These are phyloP conservation scores for Dactylis glomerata DNA, from an alignment of 176 grass and related monocot genomes.

Conservation along the genomic window DNA sequence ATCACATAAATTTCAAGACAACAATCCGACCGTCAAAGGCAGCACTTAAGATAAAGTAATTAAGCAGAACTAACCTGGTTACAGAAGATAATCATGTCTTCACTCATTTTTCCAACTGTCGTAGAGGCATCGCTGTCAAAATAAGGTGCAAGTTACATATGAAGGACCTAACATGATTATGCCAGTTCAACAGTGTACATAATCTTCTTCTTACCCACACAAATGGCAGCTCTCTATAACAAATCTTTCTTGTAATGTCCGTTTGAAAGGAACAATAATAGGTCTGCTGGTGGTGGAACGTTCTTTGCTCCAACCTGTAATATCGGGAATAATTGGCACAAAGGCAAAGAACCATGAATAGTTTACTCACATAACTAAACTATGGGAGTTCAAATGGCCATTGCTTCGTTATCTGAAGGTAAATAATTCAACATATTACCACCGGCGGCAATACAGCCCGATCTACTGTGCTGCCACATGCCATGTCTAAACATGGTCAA, in stretches of 20 bases:
- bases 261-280: slow-evolving; percentile 47
- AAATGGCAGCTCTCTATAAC: slow-evolving; percentile 44
- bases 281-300: slow-evolving; percentile 9
- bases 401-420: background rate
- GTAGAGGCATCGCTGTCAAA: slow-evolving; percentile 45
- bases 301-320: slow-evolving; percentile 31
- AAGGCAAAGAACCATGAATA: background rate
- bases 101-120: slow-evolving; percentile 25
- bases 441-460: background rate
- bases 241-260: slow-evolving; percentile 45
- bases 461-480: background rate
- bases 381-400: background rate
- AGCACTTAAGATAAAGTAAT: slow-evolving; percentile 3
- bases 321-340: slow-evolving; percentile 6
- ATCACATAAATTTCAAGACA: slow-evolving; percentile 26
- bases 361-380: slow-evolving; percentile 10
- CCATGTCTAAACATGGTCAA: background rate
- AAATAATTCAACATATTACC: background rate
- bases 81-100: slow-evolving; percentile 64
- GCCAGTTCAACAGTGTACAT: slow-evolving; percentile 16
- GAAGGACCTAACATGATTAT: slow-evolving; percentile 23
- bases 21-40: slow-evolving; percentile 12
- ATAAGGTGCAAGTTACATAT: slow-evolving; percentile 28
- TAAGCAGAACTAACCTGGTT: slow-evolving; percentile 53
- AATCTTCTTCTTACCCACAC: slow-evolving; percentile 57